Percentiles rank a stretch among this genome's conserved stretches.
Conservation (phyloP, 139 green algal genomes). For the Coelastrella sp. region DNA sequence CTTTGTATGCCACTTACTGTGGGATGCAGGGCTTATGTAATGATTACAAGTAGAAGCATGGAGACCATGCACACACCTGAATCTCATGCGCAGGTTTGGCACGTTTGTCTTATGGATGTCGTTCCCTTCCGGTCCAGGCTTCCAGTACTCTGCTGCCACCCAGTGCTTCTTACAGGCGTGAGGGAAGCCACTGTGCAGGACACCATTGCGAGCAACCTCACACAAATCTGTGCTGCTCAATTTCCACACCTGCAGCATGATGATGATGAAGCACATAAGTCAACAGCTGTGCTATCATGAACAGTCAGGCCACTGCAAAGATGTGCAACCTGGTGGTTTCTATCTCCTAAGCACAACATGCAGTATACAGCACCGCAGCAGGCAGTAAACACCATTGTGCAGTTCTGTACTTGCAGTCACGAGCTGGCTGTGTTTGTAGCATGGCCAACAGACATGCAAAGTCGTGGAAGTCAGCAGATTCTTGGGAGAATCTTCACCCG, state of each 20-base stretch:
- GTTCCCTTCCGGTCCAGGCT: slow-evolving; percentile 91
- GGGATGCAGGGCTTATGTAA: too few species aligned
- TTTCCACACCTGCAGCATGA: slow-evolving; percentile 88
- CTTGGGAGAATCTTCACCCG: too few species aligned
- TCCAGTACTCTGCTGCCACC: slow-evolving; percentile 87
- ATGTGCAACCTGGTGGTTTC: neutral
- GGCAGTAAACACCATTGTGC: neutral
- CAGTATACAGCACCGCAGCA: neutral
- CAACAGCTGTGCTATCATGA: too few species aligned
- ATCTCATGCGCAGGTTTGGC: slow-evolving; percentile 94
- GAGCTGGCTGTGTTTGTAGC: too few species aligned
- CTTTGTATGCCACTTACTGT: too few species aligned
- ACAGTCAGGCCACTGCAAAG: neutral
- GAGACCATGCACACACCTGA: too few species aligned
- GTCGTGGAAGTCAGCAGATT: too few species aligned
- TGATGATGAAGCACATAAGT: neutral
- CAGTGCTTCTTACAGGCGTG: slow-evolving; percentile 89
- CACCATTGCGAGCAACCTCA: slow-evolving; percentile 96
- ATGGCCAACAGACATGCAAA: too few species aligned
- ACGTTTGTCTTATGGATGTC: slow-evolving; percentile 99
- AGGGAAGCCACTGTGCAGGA: slow-evolving; percentile 96
- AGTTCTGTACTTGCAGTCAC: too few species aligned
- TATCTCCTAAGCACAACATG: too few species aligned
- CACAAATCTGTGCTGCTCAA: slow-evolving; percentile 94
- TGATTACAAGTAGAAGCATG: too few species aligned